phyloP scores from a whole-genome alignment of 768 basidiomycete genomes.

The Sporobolomyces roseus region DNA sequence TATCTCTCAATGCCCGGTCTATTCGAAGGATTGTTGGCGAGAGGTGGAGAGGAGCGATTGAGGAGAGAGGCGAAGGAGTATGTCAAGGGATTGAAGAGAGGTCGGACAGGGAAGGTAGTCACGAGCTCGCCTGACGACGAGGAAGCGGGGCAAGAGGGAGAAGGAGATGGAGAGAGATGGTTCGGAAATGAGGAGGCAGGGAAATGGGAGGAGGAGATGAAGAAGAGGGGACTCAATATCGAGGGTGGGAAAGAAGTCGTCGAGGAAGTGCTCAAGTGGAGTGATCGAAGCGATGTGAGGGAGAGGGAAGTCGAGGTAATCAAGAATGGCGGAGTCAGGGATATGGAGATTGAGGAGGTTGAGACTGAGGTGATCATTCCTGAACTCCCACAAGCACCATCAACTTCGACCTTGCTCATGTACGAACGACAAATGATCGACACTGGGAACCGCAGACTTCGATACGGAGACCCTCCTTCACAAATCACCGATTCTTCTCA shows the following conservation, averaged over 20 bases:
- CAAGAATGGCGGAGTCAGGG: slow-evolving; percentile 1
- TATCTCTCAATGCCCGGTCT: slow-evolving; percentile 68
- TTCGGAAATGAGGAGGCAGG: slow-evolving; percentile 15
- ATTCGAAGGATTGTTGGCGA: slow-evolving; percentile 61
- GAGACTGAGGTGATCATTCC: no score
- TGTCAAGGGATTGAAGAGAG: background rate
- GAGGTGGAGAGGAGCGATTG: slow-evolving; percentile 46
- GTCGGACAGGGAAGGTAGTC: background rate
- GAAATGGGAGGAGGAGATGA: slow-evolving; percentile 6
- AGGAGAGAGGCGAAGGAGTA: slow-evolving; percentile 40
- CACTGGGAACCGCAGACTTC: background rate
- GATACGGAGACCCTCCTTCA: background rate
- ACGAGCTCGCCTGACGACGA: background rate
- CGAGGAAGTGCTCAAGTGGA: slow-evolving; percentile 54
- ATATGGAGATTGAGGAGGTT: background rate
- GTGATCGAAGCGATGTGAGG: slow-evolving; percentile 50
- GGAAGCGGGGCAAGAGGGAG: background rate
- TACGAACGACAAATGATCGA: background rate
- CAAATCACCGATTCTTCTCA: background rate
- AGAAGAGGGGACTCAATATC: slow-evolving; percentile 53
- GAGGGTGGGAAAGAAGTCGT: slow-evolving; percentile 59
- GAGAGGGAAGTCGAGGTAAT: no score
- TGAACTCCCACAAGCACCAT: no score
- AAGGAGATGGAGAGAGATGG: background rate
- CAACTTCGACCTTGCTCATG: no score